These are phyloP conservation scores for Serpula lacrymans DNA, from an alignment of 768 basidiomycete species.

Conservation along the genomic window DNA sequence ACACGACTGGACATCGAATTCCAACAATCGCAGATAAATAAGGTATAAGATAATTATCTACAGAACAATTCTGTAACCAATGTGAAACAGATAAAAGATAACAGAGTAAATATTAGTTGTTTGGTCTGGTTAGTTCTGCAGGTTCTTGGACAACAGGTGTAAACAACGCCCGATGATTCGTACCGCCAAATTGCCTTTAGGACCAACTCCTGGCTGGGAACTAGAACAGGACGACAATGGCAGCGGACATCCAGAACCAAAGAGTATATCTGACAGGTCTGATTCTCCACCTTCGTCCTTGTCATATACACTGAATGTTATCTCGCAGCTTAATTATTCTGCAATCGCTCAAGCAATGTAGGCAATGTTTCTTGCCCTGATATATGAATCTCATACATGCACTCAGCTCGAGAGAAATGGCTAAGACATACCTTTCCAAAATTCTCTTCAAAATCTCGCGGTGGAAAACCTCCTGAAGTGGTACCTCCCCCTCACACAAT, in stretches of 20 bases:
- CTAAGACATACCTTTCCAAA: constrained; percentile 61
- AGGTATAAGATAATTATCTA: too few species aligned
- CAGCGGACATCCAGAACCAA: constrained; percentile 28
- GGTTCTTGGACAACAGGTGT: constrained; percentile 17
- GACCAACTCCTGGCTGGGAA: constrained; percentile 60
- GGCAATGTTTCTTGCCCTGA: constrained; percentile 11
- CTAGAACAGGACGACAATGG: constrained; percentile 41
- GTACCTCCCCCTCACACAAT: constrained; percentile 65
- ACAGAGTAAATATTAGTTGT: constrained; percentile 7
- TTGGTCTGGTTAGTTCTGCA: constrained; percentile 1
- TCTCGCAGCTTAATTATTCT: constrained; percentile 52
- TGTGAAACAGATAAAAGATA: too few species aligned
- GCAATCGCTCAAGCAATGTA: constrained; percentile 72
- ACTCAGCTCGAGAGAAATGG: constrained; percentile 69
- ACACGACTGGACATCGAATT: too few species aligned
- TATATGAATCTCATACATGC: constrained; percentile 12
- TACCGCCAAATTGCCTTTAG: constrained; percentile 47
- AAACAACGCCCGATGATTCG: constrained; percentile 22
- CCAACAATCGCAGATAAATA: too few species aligned
- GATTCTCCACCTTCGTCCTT: constrained; percentile 2
- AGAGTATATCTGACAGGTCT: constrained; percentile 59
- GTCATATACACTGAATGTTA: constrained; percentile 5
- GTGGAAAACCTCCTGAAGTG: constrained; percentile 50
- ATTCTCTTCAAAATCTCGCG: constrained; percentile 64
- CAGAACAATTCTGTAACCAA: too few species aligned